Conservation (phyloP, 495 filamentous ascomycete genomes). For the Aspergillus bridgeri region DNA sequence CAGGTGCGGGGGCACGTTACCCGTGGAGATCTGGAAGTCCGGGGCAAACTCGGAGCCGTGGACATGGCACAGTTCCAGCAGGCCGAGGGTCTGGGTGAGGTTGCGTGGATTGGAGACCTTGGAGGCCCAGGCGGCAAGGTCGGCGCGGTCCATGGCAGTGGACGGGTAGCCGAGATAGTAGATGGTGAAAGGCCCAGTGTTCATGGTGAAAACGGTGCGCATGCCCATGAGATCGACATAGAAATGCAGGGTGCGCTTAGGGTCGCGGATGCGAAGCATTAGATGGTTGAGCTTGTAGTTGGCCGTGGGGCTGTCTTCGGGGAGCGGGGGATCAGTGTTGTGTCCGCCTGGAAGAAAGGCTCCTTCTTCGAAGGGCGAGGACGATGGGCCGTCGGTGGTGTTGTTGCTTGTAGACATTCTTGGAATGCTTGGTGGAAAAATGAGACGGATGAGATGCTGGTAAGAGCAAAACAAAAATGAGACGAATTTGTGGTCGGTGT, state of each 20-base stretch:
- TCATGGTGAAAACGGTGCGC: slow-evolving; percentile 46
- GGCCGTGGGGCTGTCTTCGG: slow-evolving; percentile 28
- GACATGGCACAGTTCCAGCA: slow-evolving; percentile 37
- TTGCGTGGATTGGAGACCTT: slow-evolving; percentile 22
- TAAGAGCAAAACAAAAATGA: neutral
- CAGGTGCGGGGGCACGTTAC: slow-evolving; percentile 32
- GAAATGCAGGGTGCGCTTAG: slow-evolving; percentile 38
- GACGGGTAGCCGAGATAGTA: slow-evolving; percentile 43
- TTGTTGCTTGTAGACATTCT: neutral
- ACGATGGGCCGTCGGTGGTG: neutral
- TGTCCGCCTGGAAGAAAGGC: slow-evolving; percentile 29
- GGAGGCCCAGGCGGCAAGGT: slow-evolving; percentile 26
- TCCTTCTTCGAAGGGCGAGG: slow-evolving; percentile 23
- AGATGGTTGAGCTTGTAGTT: slow-evolving; percentile 46
- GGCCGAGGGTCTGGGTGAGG: slow-evolving; percentile 28
- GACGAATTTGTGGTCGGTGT: neutral
- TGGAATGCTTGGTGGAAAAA: neutral
- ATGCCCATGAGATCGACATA: slow-evolving; percentile 48
- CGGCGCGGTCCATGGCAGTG: slow-evolving; percentile 16
- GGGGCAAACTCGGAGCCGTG: slow-evolving; percentile 29
- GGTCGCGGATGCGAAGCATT: slow-evolving; percentile 40
- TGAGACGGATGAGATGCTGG: neutral
- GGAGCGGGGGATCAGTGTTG: slow-evolving; percentile 27
- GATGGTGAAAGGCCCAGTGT: slow-evolving; percentile 41
- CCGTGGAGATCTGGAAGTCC: slow-evolving; percentile 19